Percentiles rank a stretch among this genome's conserved stretches.
phyloP scores from a whole-genome alignment of 176 grass and related monocot genomes.

The Oryza meyeriana region DNA sequence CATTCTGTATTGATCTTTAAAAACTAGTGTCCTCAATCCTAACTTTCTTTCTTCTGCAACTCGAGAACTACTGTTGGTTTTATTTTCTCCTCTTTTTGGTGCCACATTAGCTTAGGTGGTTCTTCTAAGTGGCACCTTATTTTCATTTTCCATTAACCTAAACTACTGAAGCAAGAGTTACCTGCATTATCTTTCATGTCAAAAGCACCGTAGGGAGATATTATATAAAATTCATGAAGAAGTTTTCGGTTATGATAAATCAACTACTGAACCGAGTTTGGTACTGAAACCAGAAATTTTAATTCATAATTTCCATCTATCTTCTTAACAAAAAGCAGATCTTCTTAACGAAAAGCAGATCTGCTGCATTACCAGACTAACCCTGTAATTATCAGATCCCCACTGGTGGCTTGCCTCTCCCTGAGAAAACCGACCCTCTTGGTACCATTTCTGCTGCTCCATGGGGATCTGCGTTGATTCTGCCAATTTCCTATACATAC shows the following conservation, averaged over 20 bases:
- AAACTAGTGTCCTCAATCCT: not conserved
- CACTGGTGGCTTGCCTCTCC: slow-evolving; percentile 84
- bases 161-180: slow-evolving; percentile 8
- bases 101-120: not conserved
- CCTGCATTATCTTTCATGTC: slow-evolving; percentile 25
- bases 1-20: not conserved
- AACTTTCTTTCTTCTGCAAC: not conserved
- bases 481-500: slow-evolving; percentile 96
- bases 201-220: not conserved
- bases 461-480: slow-evolving; percentile 99
- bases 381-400: slow-evolving; percentile 48
- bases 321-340: slow-evolving; percentile 20
- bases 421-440: slow-evolving; percentile 79
- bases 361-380: not conserved
- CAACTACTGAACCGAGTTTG: not conserved
- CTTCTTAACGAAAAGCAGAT: slow-evolving; percentile 17
- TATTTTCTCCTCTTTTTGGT: not conserved
- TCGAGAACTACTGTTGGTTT: not conserved
- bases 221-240: not conserved
- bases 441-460: slow-evolving; percentile 95
- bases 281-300: not conserved
- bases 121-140: not conserved
- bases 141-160: not conserved
- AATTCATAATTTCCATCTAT: not conserved
- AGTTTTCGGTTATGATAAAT: not conserved